Evolutionary conservation across 2,329 filamentous ascomycete genomes (phyloP).

Genomic region (Penicillium italicum): DNA sequence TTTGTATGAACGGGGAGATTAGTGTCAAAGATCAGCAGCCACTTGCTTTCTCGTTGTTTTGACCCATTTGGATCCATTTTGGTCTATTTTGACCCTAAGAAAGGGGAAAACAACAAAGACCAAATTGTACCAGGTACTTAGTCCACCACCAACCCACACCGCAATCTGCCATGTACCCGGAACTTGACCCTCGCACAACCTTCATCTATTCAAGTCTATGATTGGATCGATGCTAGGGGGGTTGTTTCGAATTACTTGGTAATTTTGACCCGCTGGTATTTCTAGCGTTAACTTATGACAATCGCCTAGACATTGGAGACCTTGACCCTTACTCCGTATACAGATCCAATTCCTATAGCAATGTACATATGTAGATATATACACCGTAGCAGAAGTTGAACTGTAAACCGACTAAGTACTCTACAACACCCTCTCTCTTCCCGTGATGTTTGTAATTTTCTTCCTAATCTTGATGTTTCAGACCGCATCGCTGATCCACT

Average conservation of each 20-base stretch:
- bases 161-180: constrained; percentile 8
- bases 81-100: constrained; percentile 9
- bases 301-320: background rate
- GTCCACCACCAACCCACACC: constrained; percentile 1
- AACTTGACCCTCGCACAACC: constrained; percentile 12
- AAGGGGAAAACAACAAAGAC: constrained; percentile 6
- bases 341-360: background rate
- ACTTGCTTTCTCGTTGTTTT: background rate
- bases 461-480: constrained; percentile 1
- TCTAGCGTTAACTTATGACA: constrained; percentile 2
- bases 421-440: background rate
- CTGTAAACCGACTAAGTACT: background rate
- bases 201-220: constrained; percentile 5
- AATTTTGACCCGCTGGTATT: constrained; percentile 8
- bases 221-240: constrained; percentile 12
- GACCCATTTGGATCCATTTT: background rate
- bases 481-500: constrained; percentile 17
- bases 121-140: constrained; percentile 8
- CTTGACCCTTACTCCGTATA: background rate
- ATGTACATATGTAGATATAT: background rate
- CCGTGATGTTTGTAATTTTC: no score
- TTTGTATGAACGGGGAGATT: constrained; percentile 44
- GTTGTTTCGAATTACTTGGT: no score
- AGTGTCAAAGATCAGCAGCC: constrained; percentile 30
- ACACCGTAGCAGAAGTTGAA: background rate